Percentiles rank a stretch among this genome's conserved stretches.
Conservation (phyloP, 345 rosid species). For the Aquilaria sinensis region DNA sequence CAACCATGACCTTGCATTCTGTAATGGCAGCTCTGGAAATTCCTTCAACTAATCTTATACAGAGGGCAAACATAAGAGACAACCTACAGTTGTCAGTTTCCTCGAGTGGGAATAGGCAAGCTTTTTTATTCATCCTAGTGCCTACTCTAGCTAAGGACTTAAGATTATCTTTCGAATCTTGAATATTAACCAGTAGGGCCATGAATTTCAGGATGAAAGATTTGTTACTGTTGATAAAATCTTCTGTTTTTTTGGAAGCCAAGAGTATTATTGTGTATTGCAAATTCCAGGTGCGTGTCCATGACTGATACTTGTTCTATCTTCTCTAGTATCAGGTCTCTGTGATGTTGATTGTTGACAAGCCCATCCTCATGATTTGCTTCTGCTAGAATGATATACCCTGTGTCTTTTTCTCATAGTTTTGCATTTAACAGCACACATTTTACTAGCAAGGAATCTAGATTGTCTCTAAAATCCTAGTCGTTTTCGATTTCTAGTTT, state of each 20-base stretch:
- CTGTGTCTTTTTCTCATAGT: neutral
- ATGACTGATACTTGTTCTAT: slow-evolving; percentile 4
- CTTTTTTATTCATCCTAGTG: slow-evolving; percentile 8
- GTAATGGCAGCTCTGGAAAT: slow-evolving; percentile 90
- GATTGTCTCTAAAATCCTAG: neutral
- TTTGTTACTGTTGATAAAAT: slow-evolving; percentile 57
- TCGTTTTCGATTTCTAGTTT: too few species aligned
- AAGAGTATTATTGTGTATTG: slow-evolving; percentile 86
- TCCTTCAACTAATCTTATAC: slow-evolving; percentile 72
- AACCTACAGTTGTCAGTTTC: slow-evolving; percentile 79
- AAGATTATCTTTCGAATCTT: slow-evolving; percentile 7
- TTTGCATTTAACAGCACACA: slow-evolving; percentile 4
- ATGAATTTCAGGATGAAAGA: slow-evolving; percentile 68
- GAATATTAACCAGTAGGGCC: slow-evolving; percentile 7
- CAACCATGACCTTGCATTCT: slow-evolving; percentile 57
- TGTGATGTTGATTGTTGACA: neutral
- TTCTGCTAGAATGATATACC: neutral
- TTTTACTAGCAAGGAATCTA: neutral
- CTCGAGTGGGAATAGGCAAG: slow-evolving; percentile 70
- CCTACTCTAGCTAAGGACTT: neutral
- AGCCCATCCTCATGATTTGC: neutral
- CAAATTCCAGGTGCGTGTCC: slow-evolving; percentile 76
- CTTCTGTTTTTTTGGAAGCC: slow-evolving; percentile 58
- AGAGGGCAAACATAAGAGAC: slow-evolving; percentile 56
- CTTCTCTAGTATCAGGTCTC: slow-evolving; percentile 4